A percentile compares a stretch with the other conserved stretches of the same genome.
Conservation (phyloP, 2,329 filamentous ascomycete species). For the Aureobasidium lini region DNA sequence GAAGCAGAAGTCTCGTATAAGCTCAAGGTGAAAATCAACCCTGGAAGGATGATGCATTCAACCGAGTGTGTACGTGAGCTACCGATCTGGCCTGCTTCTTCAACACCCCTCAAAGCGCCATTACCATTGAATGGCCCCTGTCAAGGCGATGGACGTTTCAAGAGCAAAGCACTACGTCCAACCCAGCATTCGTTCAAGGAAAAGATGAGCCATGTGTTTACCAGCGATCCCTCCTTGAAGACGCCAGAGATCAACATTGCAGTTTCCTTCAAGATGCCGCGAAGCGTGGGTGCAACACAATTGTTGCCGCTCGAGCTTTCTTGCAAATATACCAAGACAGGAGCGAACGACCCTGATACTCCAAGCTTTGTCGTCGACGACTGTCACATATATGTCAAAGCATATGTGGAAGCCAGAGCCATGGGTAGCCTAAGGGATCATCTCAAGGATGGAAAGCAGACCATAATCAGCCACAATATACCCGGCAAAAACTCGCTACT, state of each 20-base stretch:
- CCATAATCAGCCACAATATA: neutral
- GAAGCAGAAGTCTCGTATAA: neutral
- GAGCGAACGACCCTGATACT: neutral
- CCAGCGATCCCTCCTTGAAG: neutral
- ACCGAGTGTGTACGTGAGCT: neutral
- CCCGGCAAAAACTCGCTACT: neutral
- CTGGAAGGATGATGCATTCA: neutral
- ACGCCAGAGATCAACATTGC: constrained; percentile 1
- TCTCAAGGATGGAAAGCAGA: neutral
- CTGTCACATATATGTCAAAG: neutral
- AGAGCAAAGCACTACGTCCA: constrained; percentile 1
- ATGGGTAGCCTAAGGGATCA: neutral
- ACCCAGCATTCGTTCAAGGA: constrained; percentile 4
- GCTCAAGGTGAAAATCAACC: constrained; percentile 9
- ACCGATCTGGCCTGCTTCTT: neutral
- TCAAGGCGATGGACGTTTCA: neutral
- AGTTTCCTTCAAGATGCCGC: neutral
- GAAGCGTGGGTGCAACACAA: neutral
- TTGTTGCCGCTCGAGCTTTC: neutral
- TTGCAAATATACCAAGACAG: neutral
- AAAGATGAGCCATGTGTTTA: constrained; percentile 6
- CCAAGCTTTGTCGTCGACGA: neutral
- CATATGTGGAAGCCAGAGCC: neutral
- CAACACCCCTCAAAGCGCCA: neutral
- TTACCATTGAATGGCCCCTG: neutral